Percentiles rank a stretch among this genome's conserved stretches.
Evolutionary conservation across 345 rosid species (phyloP).

Genomic region (Triadica sebifera): DNA sequence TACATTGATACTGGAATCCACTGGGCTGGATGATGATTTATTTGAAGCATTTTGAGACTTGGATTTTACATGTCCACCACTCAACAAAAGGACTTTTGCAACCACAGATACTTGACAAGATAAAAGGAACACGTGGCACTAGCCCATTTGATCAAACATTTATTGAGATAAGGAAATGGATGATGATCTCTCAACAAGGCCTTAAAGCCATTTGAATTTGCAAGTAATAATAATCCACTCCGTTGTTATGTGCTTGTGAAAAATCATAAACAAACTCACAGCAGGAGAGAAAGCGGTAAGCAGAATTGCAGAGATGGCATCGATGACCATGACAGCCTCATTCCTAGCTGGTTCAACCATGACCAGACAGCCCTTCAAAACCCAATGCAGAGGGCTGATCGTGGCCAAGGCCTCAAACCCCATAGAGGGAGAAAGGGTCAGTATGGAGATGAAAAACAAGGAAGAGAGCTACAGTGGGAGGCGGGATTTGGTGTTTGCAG

Average conservation of each 20-base stretch:
- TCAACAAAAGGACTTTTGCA: not conserved
- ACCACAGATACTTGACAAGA: conserved; percentile 16
- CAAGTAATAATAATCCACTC: not conserved
- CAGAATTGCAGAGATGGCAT: conserved; percentile 22
- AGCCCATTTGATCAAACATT: conserved; percentile 19
- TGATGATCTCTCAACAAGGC: conserved; percentile 5
- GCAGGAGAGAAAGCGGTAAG: not conserved
- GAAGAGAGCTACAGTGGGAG: conserved; percentile 42
- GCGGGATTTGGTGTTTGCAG: conserved; percentile 60
- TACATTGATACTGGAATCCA: too few species aligned
- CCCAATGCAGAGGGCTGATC: conserved; percentile 18
- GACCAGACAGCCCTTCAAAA: conserved; percentile 15
- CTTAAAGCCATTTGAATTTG: not conserved
- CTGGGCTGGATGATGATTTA: too few species aligned
- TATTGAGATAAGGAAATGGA: conserved; percentile 34
- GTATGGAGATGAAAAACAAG: conserved; percentile 24
- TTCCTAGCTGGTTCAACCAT: conserved; percentile 21
- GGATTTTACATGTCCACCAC: not conserved
- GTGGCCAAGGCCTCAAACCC: conserved; percentile 27
- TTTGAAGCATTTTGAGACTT: too few species aligned
- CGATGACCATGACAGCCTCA: conserved; percentile 31
- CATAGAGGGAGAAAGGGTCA: conserved; percentile 9
- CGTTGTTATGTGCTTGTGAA: not conserved
- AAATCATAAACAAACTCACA: not conserved
- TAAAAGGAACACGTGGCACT: conserved; percentile 29